Conservation (phyloP, 2,329 filamentous ascomycete species). For the Neonectria faginata region DNA sequence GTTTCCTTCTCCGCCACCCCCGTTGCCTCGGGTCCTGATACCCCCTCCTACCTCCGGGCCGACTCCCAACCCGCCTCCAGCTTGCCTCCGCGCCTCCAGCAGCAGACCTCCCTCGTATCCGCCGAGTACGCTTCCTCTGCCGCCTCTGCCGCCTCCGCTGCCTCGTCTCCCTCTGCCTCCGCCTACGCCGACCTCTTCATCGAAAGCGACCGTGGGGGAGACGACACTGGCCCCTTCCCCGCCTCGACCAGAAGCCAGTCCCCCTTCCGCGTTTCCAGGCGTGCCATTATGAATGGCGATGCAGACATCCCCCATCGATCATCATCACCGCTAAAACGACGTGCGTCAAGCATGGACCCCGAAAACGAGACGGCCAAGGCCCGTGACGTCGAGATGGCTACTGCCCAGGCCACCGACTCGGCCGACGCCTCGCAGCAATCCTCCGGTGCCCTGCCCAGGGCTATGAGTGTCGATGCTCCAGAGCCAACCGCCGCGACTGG, state of each 20-base stretch:
- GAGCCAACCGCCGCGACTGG: constrained; percentile 42
- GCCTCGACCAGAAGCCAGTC: constrained; percentile 61
- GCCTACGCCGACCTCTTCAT: constrained; percentile 69
- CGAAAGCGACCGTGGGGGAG: constrained; percentile 65
- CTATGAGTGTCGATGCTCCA: constrained; percentile 57
- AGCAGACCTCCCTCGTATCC: constrained; percentile 54
- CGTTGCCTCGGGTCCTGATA: constrained; percentile 52
- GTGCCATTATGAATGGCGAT: constrained; percentile 71
- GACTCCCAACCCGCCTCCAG: constrained; percentile 62
- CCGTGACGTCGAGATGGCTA: constrained; percentile 61
- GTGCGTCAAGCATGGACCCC: constrained; percentile 71
- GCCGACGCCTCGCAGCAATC: constrained; percentile 33
- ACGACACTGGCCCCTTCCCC: constrained; percentile 57
- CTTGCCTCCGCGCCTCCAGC: constrained; percentile 65
- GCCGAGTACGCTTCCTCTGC: constrained; percentile 66
- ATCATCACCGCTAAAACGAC: constrained; percentile 73
- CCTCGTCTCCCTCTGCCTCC: constrained; percentile 67
- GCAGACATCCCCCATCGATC: constrained; percentile 69
- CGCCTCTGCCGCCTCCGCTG: constrained; percentile 67
- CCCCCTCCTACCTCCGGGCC: constrained; percentile 55
- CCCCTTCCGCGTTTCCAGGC: constrained; percentile 62
- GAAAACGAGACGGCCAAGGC: constrained; percentile 55
- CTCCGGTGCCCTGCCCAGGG: constrained; percentile 48
- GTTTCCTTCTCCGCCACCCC: constrained; percentile 61
- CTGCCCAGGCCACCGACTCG: constrained; percentile 42